Evolutionary conservation across 352 stramenopile genomes (phyloP), one percentile per base, ranked within the genome.

Genomic region (Pythium oligandrum): DNA sequence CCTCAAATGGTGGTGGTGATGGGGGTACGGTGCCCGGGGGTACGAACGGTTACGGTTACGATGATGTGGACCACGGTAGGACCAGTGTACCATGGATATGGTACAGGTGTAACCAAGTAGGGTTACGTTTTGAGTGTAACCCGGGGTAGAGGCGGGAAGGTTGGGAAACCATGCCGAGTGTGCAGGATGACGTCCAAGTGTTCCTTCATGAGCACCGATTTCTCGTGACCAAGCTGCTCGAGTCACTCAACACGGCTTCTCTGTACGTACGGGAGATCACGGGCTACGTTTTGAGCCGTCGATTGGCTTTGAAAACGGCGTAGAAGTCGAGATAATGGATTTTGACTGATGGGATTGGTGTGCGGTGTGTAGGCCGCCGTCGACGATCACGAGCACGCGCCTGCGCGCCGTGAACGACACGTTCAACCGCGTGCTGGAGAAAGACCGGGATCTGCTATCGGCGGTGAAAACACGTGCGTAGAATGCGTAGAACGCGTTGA

Each of bases 201-300:
- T 70, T 64, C 49, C 65, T 93, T 46, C 78, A 93, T 52, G 82
- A 90, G 67, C 82, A 93, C 67, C 79, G 82, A 48, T 93, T 89
- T 62, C 63, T 93, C 26, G 80, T 89, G 49, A 90, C 81, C 10
- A 93, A 93, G 62, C 66, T 93, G 34, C 74, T 93, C 38, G 82
- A 93, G 64, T 85, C 79, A 33, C 71, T 93, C 11, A 74, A 75
- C 59, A 78, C 75, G 4, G 76, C 82, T 6, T 82, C 76, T 9
- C 66, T 86, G 75, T 83, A 54, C 17, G 70, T 70, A 0, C 33
- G 3, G 7, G 7, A 32, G 26, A 26, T 44, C 4, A 5, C 34
- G 34, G 39, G 6, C 51, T 40, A 0, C 6, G 17, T 26, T 0
- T 26, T 26, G 17, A 26, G 17, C 17, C 17, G 30, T 37, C 6